A percentile compares a stretch with the other conserved stretches of the same genome.
These are phyloP conservation scores for Pseudocercospora eumusae DNA, from an alignment of 2,329 filamentous ascomycete species.

Conservation along the genomic window DNA sequence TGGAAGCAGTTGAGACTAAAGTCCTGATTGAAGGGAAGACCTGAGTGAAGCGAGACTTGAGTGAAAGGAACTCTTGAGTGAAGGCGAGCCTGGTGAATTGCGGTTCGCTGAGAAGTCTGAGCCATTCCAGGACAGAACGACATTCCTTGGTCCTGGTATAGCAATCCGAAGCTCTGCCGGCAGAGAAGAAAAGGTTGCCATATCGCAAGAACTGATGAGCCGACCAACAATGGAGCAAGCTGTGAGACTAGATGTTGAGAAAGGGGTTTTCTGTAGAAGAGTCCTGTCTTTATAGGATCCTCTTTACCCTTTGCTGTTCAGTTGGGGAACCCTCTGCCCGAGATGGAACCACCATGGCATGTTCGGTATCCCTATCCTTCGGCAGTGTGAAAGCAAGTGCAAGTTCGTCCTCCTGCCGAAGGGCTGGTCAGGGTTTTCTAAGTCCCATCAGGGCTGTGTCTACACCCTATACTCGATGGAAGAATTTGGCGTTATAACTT, in stretches of 20 bases:
- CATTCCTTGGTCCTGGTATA: constrained; percentile 21
- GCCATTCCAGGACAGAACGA: constrained; percentile 10
- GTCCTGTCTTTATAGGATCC: not conserved
- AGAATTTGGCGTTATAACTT: too few species aligned
- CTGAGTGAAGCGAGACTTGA: too few species aligned
- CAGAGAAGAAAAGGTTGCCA: constrained; percentile 23
- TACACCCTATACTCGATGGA: too few species aligned
- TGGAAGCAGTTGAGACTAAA: not conserved
- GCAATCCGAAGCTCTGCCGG: constrained; percentile 23
- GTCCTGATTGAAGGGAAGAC: not conserved
- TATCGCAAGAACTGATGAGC: not conserved
- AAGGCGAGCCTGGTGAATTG: too few species aligned
- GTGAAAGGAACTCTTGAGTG: too few species aligned
- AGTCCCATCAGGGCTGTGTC: too few species aligned
- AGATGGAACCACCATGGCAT: too few species aligned
- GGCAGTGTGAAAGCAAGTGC: too few species aligned
- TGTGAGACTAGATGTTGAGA: not conserved
- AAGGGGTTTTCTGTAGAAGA: not conserved
- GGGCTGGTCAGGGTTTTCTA: too few species aligned
- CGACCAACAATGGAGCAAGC: not conserved
- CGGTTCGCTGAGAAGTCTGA: constrained; percentile 16
- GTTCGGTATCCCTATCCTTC: too few species aligned
- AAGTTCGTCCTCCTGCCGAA: too few species aligned
- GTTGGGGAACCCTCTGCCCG: too few species aligned
- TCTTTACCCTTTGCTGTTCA: not conserved